phyloP scores from a whole-genome alignment of 345 rosid genomes.

The Angophora floribunda region DNA sequence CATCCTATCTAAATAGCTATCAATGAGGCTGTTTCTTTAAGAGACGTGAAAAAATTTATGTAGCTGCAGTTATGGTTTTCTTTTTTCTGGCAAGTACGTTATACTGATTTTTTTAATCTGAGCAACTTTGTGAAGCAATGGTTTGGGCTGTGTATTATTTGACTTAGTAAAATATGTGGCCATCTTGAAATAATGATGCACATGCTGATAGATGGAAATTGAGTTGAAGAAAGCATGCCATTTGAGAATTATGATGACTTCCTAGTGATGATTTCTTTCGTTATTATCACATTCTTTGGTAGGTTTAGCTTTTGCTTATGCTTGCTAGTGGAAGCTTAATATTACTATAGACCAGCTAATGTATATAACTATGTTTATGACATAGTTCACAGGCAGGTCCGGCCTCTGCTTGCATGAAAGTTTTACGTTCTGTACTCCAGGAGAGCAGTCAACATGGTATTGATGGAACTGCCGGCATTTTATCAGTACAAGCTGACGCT shows the following conservation, averaged over 20 bases:
- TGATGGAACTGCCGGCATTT: slow-evolving; percentile 64
- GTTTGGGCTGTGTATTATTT: background rate
- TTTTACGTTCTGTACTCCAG: slow-evolving; percentile 40
- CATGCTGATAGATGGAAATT: background rate
- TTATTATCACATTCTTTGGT: background rate
- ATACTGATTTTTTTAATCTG: background rate
- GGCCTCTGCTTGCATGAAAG: slow-evolving; percentile 79
- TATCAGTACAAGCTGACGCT: slow-evolving; percentile 80
- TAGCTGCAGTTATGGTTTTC: background rate
- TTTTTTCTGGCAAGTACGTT: background rate
- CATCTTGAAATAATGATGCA: background rate
- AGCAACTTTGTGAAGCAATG: background rate
- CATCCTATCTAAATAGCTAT: background rate
- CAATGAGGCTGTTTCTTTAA: background rate
- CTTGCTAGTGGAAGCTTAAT: background rate
- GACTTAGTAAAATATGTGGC: background rate
- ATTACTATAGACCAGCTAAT: background rate
- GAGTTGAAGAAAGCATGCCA: background rate
- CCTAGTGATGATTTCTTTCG: background rate
- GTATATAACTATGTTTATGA: slow-evolving; percentile 1
- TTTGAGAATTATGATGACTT: background rate
- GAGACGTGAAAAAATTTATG: background rate
- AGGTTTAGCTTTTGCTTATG: background rate
- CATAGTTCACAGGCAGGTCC: slow-evolving; percentile 86
- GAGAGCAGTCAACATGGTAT: slow-evolving; percentile 24